Evolutionary conservation across 192 early-diverging fungal genomes (phyloP).

Genomic region (Mortierella claussenii): DNA sequence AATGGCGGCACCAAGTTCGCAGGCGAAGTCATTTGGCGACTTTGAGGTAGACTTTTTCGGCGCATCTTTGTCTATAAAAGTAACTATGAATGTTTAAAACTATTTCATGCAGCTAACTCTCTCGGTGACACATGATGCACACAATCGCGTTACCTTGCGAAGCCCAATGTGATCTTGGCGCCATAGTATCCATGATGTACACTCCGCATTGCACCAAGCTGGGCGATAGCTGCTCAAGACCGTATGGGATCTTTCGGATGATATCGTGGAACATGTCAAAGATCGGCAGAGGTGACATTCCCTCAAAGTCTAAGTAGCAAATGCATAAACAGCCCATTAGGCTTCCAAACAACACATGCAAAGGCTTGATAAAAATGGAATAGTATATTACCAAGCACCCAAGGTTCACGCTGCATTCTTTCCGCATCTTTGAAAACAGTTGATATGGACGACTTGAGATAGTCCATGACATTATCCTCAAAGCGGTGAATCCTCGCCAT

Average conservation of each 20-base stretch:
- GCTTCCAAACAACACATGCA: too few relatives aligned
- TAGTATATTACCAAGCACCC: constrained; percentile 61
- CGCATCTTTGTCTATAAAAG: constrained; percentile 7
- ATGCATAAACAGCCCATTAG: not conserved
- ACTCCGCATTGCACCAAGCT: constrained; percentile 62
- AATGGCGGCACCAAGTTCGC: constrained; percentile 56
- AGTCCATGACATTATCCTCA: constrained; percentile 67
- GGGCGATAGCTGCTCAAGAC: constrained; percentile 66
- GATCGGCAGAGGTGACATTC: constrained; percentile 18
- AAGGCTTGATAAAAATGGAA: too few relatives aligned
- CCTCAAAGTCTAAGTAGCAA: constrained; percentile 32
- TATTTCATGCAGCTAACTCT: too few relatives aligned
- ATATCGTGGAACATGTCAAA: constrained; percentile 52
- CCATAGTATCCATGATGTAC: constrained; percentile 59
- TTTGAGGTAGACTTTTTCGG: constrained; percentile 25
- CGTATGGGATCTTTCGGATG: constrained; percentile 58
- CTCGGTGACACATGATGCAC: too few relatives aligned
- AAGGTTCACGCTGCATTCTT: constrained; percentile 51
- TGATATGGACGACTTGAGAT: constrained; percentile 58
- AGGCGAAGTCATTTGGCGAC: constrained; percentile 50
- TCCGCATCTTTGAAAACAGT: constrained; percentile 60
- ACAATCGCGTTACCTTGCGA: constrained; percentile 42
- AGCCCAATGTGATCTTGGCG: constrained; percentile 29
- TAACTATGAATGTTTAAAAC: too few relatives aligned
- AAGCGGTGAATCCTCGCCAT: constrained; percentile 78